These are phyloP conservation scores for Tetragonia tetragonoides DNA, from an alignment of 148 eudicot genomes.

Conservation along the genomic window DNA sequence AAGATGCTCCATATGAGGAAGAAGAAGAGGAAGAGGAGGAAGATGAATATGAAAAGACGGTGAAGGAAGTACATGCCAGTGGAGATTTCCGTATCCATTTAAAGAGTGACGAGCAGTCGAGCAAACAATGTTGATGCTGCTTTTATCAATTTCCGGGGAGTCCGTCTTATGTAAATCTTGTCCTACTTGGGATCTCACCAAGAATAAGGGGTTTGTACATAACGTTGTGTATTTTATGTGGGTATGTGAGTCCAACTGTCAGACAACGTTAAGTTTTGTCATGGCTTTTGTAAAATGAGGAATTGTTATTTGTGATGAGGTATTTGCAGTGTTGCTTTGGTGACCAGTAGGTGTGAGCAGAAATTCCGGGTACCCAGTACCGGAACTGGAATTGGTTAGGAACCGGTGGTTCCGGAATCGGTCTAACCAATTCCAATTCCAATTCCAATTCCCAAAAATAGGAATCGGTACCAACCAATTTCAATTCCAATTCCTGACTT, in stretches of 20 bases:
- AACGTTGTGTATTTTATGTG: background rate
- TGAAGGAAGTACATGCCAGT: slow-evolving; percentile 69
- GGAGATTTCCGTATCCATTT: slow-evolving; percentile 46
- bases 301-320: background rate
- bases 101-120: background rate
- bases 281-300: background rate
- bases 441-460: no score
- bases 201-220: slow-evolving; percentile 14
- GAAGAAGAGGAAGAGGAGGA: slow-evolving; percentile 54
- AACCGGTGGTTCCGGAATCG: no score
- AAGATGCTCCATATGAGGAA: slow-evolving; percentile 31
- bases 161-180: background rate
- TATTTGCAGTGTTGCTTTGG: background rate
- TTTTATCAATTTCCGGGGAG: background rate
- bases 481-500: no score
- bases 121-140: background rate
- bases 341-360: no score
- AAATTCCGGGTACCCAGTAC: no score
- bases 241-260: background rate
- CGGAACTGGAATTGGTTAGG: no score
- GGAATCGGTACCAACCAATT: no score
- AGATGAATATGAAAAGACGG: slow-evolving; percentile 80
- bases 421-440: no score
- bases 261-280: background rate
- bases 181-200: background rate